Conservation (phyloP, 2,329 filamentous ascomycete genomes). For the Colletotrichum eleusines region DNA sequence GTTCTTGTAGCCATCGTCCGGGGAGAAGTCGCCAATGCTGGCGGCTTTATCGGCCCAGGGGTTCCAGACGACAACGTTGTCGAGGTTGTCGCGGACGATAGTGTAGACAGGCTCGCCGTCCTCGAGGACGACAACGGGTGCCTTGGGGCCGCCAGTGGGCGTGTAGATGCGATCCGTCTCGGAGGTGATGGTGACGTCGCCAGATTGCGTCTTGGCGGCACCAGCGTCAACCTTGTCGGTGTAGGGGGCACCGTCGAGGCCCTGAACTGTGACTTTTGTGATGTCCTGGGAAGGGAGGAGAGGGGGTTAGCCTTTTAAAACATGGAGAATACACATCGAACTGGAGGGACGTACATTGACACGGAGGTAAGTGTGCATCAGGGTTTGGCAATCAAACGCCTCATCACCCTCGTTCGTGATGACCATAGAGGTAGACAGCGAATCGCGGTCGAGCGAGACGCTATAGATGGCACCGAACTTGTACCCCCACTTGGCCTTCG, state of each 20-base stretch:
- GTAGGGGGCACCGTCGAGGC: slow-evolving; percentile 82
- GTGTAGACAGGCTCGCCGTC: slow-evolving; percentile 75
- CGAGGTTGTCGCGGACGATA: slow-evolving; percentile 85
- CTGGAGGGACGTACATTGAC: slow-evolving; percentile 69
- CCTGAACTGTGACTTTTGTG: slow-evolving; percentile 75
- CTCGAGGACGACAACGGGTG: slow-evolving; percentile 71
- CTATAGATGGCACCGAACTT: slow-evolving; percentile 94
- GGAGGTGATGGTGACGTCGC: slow-evolving; percentile 75
- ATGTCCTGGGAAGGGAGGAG: slow-evolving; percentile 75
- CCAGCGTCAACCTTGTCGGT: slow-evolving; percentile 83
- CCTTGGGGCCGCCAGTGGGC: slow-evolving; percentile 70
- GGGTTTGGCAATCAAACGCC: slow-evolving; percentile 89
- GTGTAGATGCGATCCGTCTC: slow-evolving; percentile 94
- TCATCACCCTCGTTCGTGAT: slow-evolving; percentile 88
- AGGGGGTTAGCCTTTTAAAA: neutral
- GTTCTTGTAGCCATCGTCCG: slow-evolving; percentile 89
- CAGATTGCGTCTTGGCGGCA: slow-evolving; percentile 73
- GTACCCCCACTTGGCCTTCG: slow-evolving; percentile 82
- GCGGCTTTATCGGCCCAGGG: slow-evolving; percentile 90
- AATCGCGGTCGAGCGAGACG: slow-evolving; percentile 82
- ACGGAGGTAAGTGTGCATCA: slow-evolving; percentile 91
- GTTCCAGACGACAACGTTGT: slow-evolving; percentile 96
- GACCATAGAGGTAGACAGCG: slow-evolving; percentile 83
- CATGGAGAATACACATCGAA: neutral
- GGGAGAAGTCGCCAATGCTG: slow-evolving; percentile 86